Base-by-base conservation (phyloP, 805 yeast genomes). In the Candida namnaoensis region DNA sequence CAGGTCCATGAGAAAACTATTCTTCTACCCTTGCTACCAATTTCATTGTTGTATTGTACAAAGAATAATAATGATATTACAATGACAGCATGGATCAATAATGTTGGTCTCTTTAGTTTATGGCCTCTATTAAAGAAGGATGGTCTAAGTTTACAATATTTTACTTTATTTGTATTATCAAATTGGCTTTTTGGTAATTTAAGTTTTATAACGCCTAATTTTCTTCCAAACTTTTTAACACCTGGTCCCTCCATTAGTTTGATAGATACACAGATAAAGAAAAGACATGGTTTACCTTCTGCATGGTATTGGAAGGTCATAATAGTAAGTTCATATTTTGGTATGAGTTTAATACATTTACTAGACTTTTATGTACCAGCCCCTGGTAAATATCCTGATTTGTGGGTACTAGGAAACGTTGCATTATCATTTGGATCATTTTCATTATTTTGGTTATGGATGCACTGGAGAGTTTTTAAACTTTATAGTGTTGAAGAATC, bases 1-100 rank as follows among this genome's bases (percentile, higher is more conserved):
- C 98, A 91, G 59, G 98, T 93, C 5, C 99, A 93, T 58, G 98
- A 93, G 62, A 93, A 93, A 63, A 76, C 93, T 0, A 90, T 93
- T 13, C 64, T 93, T 44, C 74, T 93, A 3, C 98, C 99, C 1
- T 69, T 93, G 48, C 57, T 93, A 51, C 98, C 98, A 5, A 76
- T 88, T 10, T 78, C 93, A 0, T 64, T 93, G 42, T 62, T 90
- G 7, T 66, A 65, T 46, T 62, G 68, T 3, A 65, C 72, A 8
- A 75, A 76, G 33, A 76, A 77, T 44, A 66, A 78, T 36, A 69
- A 76, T 46, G 75, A 78, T 15, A 69, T 79, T n/a, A 78, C 91
- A 4, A 74, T 87, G 65, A 76, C 86, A 2, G 78, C 80, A 41
- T 93, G 98, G 97, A 77, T 91, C 46, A 80, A 80, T 51, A 93